phyloP scores from a whole-genome alignment of 75 land plant genomes.

The Selaginella moellendorffii region DNA sequence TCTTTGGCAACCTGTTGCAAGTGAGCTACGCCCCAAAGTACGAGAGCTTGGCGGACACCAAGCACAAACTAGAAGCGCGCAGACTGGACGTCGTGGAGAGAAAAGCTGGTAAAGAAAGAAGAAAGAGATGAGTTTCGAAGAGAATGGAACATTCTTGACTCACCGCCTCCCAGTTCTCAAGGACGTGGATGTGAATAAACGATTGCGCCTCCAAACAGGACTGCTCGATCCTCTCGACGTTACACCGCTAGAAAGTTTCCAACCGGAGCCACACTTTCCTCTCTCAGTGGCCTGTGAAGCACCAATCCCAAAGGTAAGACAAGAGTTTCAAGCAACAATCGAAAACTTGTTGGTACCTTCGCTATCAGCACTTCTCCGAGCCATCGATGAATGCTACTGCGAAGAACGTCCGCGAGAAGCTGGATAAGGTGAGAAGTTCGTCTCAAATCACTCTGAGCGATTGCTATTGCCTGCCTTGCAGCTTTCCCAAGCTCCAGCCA shows the following conservation, averaged over 20 bases:
- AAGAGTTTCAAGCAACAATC: not conserved
- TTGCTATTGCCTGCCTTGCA: not conserved
- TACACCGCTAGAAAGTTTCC: not conserved
- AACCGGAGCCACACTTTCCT: not conserved
- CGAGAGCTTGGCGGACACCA: slow-evolving; percentile 60
- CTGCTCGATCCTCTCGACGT: not conserved
- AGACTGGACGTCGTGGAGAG: slow-evolving; percentile 52
- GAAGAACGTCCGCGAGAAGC: not conserved
- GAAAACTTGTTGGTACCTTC: not conserved
- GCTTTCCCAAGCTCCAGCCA: not conserved
- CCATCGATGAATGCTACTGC: not conserved
- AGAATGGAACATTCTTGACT: not conserved
- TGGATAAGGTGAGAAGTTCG: not conserved
- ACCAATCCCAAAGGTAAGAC: not conserved
- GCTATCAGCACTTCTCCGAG: not conserved
- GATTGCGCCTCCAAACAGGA: not conserved
- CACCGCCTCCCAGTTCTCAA: not conserved
- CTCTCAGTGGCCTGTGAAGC: not conserved
- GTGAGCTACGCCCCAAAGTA: slow-evolving; percentile 75
- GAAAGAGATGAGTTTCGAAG: not conserved
- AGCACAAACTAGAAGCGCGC: slow-evolving; percentile 76
- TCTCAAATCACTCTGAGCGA: not conserved
- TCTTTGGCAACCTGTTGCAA: slow-evolving; percentile 62
- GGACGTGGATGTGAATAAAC: not conserved
- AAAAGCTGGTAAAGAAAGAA: slow-evolving; percentile 28